Evolutionary conservation across 129 eudicot species (phyloP).

Genomic region (Solidago caesia): DNA sequence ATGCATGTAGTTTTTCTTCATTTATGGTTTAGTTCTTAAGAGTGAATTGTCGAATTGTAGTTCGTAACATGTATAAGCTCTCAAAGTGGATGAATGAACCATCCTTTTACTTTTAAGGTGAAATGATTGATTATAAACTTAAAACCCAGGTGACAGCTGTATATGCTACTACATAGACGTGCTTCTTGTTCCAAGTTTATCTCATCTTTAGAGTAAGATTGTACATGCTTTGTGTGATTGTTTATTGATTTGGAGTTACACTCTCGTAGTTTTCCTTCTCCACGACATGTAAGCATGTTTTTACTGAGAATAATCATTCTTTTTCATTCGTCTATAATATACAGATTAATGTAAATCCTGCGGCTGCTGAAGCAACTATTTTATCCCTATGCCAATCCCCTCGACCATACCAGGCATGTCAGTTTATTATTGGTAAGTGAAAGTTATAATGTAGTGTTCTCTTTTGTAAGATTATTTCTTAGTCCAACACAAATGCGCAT

Average conservation of each 20-base stretch:
- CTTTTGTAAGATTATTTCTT: too few species aligned
- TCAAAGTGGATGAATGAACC: too few species aligned
- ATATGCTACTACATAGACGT: constrained; percentile 1
- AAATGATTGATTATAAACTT: too few species aligned
- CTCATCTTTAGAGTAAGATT: background rate
- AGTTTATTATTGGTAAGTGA: constrained; percentile 85
- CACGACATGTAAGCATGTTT: background rate
- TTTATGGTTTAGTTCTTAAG: too few species aligned
- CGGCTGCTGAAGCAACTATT: constrained; percentile 88
- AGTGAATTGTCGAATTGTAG: too few species aligned
- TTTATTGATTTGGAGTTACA: background rate
- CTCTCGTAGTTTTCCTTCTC: too few species aligned
- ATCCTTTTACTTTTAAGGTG: too few species aligned
- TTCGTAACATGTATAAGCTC: too few species aligned
- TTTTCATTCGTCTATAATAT: constrained; percentile 12
- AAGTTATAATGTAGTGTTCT: background rate
- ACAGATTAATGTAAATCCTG: constrained; percentile 90
- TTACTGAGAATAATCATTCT: background rate
- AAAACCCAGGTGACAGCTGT: background rate
- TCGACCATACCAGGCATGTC: constrained; percentile 79
- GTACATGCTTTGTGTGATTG: background rate
- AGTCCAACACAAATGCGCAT: background rate
- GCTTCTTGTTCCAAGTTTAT: constrained; percentile 23
- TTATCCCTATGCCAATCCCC: constrained; percentile 82
- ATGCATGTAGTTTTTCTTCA: too few species aligned